Conservation (phyloP, 2,329 filamentous ascomycete species). For the Xylaria sp. region DNA sequence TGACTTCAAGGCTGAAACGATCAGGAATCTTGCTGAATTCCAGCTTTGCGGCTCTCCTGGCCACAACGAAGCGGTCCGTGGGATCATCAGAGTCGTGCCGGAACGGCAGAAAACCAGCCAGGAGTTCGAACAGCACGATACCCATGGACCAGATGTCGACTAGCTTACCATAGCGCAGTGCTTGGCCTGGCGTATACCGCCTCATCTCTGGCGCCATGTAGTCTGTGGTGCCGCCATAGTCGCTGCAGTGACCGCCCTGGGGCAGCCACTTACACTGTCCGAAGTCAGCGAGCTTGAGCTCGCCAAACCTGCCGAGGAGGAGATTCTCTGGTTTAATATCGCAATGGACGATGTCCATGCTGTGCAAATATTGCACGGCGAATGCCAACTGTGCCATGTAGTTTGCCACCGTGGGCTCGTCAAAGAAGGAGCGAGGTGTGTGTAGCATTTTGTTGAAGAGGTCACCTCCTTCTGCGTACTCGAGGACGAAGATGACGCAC, state of each 20-base stretch:
- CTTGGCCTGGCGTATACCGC: no score
- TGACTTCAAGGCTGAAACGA: slow-evolving; percentile 84
- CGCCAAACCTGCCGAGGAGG: slow-evolving; percentile 85
- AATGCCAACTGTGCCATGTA: slow-evolving; percentile 85
- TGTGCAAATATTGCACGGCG: slow-evolving; percentile 81
- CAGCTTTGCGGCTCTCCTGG: slow-evolving; percentile 74
- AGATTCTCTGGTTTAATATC: slow-evolving; percentile 98
- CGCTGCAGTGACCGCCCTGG: slow-evolving; percentile 84
- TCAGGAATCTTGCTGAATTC: slow-evolving; percentile 80
- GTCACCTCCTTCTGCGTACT: slow-evolving; percentile 81
- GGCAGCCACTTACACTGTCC: slow-evolving; percentile 90
- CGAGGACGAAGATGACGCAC: slow-evolving; percentile 73
- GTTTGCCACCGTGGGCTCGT: slow-evolving; percentile 74
- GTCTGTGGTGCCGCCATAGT: slow-evolving; percentile 95
- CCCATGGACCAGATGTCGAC: slow-evolving; percentile 94
- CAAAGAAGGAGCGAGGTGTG: slow-evolving; percentile 62
- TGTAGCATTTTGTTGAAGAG: slow-evolving; percentile 77
- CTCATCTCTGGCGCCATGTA: slow-evolving; percentile 98
- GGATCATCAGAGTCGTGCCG: slow-evolving; percentile 90
- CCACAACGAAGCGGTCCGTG: slow-evolving; percentile 49
- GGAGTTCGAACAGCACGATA: slow-evolving; percentile 90
- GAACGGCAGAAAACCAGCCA: slow-evolving; percentile 94
- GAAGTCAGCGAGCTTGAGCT: slow-evolving; percentile 97
- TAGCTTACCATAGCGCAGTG: slow-evolving; percentile 69
- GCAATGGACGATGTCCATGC: slow-evolving; percentile 92